Evolutionary conservation across 805 yeast species (phyloP), one percentile per base, ranked within the genome.

Genomic region (Lipomyces yamanashiensis): DNA sequence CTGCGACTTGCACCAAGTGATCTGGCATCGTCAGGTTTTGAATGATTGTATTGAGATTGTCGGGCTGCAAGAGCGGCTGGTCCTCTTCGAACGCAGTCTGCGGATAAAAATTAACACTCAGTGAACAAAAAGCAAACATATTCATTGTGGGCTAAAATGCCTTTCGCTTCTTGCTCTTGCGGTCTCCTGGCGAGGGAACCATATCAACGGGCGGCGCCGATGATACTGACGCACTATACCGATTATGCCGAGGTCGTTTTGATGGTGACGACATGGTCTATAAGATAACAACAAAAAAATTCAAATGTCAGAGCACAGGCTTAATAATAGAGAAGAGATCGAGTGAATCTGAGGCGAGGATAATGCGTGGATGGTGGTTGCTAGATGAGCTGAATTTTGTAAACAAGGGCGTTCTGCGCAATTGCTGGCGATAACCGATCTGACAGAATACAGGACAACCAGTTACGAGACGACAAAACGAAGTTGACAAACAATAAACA

Each of bases 1-100:
- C 79, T 12, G 96, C 84, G 6, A 92, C 98, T 67, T 84, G 84
- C 0, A 97, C 91, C 21, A 81, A 81, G 48, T 89, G 89, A 33
- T 86, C 86, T 0, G 98, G 97, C 12, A 82, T 79, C 12, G 84
- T 81, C 61, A 95, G 80, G 10, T 85, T 81, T 28, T 89, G 81
- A 39, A 91, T 89, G 21, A 92, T 61, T 12, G 63, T 17, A 41
- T 66, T 63, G n/a, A 68, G 58, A 52, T 61, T 66, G 28, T 64
- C 67, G 6, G 69, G 65, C 17, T 41, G 59, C 15, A 57, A 39
- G 5, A 56, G 39, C 12, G 54, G 23, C 23, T 21, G 57, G 7
- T 64, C 65, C 33, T 61, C 66, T 7, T 47, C 67, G 36, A 55
- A 51, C 3, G 55, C n/a, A 8, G 58, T 40, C 67, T 28, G 28